Percentiles rank a stretch among this genome's conserved stretches.
Evolutionary conservation across 1,284 basidiomycete genomes (phyloP).

Genomic region (Pseudozyma hubeiensis): DNA sequence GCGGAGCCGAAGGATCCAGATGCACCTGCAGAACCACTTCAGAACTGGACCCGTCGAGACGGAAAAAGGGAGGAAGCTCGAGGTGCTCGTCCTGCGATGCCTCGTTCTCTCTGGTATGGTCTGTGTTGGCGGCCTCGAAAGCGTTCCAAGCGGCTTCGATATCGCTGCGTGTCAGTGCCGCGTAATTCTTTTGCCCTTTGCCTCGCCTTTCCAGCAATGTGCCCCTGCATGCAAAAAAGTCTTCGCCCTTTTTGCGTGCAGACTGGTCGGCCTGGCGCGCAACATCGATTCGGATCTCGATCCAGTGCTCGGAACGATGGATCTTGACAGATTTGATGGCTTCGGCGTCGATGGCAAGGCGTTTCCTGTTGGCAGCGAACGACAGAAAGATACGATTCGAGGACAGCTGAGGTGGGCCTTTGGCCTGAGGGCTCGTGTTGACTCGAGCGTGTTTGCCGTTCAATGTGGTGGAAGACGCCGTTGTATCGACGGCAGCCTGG

Average conservation of each 20-base stretch:
- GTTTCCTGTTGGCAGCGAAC: slow-evolving; percentile 85
- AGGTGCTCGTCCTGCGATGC: neutral
- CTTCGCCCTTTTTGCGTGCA: slow-evolving; percentile 71
- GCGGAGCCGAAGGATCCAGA: slow-evolving; percentile 84
- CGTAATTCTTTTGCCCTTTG: slow-evolving; percentile 41
- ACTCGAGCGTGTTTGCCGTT: slow-evolving; percentile 6
- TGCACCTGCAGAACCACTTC: slow-evolving; percentile 32
- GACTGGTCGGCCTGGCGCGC: slow-evolving; percentile 6
- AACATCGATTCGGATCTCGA: slow-evolving; percentile 78
- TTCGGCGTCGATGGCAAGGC: slow-evolving; percentile 88
- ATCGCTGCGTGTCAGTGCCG: slow-evolving; percentile 33
- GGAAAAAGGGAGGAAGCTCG: slow-evolving; percentile 43
- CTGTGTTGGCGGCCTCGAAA: neutral
- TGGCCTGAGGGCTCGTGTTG: slow-evolving; percentile 4
- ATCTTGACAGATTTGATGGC: slow-evolving; percentile 84
- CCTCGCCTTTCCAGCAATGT: slow-evolving; percentile 71
- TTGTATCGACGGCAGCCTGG: neutral
- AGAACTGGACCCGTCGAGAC: slow-evolving; percentile 2
- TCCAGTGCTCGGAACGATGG: slow-evolving; percentile 82
- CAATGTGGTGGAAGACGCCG: neutral
- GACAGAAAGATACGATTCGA: slow-evolving; percentile 81
- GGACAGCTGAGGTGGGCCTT: slow-evolving; percentile 67
- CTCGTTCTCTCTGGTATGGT: neutral
- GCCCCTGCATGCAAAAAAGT: slow-evolving; percentile 74
- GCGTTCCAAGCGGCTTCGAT: slow-evolving; percentile 39